phyloP scores from a whole-genome alignment of 2,329 filamentous ascomycete species.

The Emericellopsis cladophorae region DNA sequence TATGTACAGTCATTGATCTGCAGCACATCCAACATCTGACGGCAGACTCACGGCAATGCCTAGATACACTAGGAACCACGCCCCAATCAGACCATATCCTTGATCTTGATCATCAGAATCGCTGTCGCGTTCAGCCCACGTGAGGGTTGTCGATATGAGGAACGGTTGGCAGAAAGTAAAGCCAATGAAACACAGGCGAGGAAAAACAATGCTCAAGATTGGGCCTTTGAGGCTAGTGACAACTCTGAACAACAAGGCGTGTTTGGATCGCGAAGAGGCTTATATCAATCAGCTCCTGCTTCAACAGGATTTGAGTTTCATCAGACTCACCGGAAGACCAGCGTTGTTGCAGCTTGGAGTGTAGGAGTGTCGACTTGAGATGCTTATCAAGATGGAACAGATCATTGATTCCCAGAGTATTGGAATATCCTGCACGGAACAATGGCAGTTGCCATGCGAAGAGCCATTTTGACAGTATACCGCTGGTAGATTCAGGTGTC shows the following conservation, averaged over 20 bases:
- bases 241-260: slow-evolving; percentile 3
- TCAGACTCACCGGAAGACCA: neutral
- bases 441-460: slow-evolving; percentile 4
- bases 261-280: neutral
- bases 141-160: slow-evolving; percentile 10
- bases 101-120: slow-evolving; percentile 2
- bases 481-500: slow-evolving; percentile 3
- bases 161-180: slow-evolving; percentile 14
- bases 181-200: slow-evolving; percentile 9
- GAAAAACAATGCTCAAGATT: slow-evolving; percentile 5
- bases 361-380: slow-evolving; percentile 2
- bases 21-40: neutral
- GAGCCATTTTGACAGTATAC: slow-evolving; percentile 2
- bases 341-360: neutral
- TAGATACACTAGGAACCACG: slow-evolving; percentile 12
- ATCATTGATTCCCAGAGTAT: slow-evolving; percentile 2
- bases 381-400: slow-evolving; percentile 4
- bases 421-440: slow-evolving; percentile 2
- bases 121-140: slow-evolving; percentile 8
- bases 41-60: slow-evolving; percentile 9
- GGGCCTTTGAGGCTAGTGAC: slow-evolving; percentile 1
- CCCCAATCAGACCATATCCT: slow-evolving; percentile 13
- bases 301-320: neutral
- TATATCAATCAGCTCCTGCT: neutral
- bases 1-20: neutral